Evolutionary conservation across 306 rosid species (phyloP).

Genomic region (Glycine soja): DNA sequence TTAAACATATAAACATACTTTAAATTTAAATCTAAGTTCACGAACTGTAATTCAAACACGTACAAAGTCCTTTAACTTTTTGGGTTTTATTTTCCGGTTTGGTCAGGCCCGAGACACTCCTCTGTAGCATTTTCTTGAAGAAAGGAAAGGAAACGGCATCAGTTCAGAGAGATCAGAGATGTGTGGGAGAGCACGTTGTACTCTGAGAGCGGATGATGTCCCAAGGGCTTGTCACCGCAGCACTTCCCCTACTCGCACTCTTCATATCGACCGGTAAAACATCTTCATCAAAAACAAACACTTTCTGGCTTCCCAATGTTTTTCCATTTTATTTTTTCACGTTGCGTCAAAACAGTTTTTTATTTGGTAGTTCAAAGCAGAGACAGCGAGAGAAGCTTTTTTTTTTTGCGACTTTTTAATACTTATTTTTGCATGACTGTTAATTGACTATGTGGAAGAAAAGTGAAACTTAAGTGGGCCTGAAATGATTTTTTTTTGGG

Average conservation of each 20-base stretch:
- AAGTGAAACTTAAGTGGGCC: background rate
- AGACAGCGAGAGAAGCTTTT: too few relatives aligned
- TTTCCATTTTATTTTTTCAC: background rate
- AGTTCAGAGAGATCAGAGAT: constrained; percentile 34
- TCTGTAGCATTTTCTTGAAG: background rate
- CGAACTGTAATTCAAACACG: too few relatives aligned
- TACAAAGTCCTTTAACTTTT: too few relatives aligned
- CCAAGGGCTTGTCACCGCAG: constrained; percentile 73
- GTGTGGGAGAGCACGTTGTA: constrained; percentile 88
- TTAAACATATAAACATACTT: too few relatives aligned
- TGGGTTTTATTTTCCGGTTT: too few relatives aligned
- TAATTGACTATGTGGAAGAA: background rate
- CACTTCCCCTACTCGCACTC: constrained; percentile 52
- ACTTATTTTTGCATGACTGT: background rate
- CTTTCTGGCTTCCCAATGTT: background rate
- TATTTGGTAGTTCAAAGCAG: too few relatives aligned
- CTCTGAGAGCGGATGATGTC: constrained; percentile 69
- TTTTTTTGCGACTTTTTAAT: too few relatives aligned
- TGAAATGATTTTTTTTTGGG: background rate
- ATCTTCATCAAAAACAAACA: too few relatives aligned
- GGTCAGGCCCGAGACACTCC: too few relatives aligned
- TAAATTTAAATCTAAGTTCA: too few relatives aligned
- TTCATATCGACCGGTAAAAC: constrained; percentile 66
- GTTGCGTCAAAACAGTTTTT: background rate
- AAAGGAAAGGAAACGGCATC: background rate